These are phyloP conservation scores for Chlorella vulgaris DNA, from an alignment of 139 green algal species.

Conservation along the genomic window DNA sequence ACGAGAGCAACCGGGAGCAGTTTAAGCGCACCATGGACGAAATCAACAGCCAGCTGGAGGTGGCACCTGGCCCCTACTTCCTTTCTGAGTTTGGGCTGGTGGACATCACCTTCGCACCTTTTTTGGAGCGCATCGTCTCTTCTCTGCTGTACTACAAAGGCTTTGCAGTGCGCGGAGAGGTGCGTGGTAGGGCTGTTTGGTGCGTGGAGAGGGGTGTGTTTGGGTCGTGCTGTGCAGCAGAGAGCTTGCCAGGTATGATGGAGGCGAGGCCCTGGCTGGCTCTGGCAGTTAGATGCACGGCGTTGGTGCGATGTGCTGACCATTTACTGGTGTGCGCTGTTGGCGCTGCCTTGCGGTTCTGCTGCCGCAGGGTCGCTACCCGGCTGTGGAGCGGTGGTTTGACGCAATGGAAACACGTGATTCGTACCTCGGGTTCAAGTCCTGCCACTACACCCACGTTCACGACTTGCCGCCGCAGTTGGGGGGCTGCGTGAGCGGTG, in stretches of 20 bases:
- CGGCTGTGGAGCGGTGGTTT: constrained; percentile 81
- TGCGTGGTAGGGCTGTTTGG: not conserved
- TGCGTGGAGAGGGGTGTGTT: not conserved
- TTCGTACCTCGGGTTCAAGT: constrained; percentile 82
- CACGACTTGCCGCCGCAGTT: constrained; percentile 96
- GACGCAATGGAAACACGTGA: constrained; percentile 89
- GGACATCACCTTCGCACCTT: constrained; percentile 87
- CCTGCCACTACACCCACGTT: constrained; percentile 91
- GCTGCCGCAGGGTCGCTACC: constrained; percentile 42
- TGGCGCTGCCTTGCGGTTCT: too few relatives aligned
- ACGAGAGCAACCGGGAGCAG: constrained; percentile 38
- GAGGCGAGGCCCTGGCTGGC: too few relatives aligned
- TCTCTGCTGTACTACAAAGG: constrained; percentile 94
- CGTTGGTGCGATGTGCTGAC: too few relatives aligned
- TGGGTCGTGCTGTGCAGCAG: not conserved
- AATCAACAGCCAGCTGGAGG: constrained; percentile 61
- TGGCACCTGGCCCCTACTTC: constrained; percentile 83
- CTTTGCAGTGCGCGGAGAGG: constrained; percentile 64
- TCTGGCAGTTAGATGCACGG: too few relatives aligned
- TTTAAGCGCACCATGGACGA: constrained; percentile 73
- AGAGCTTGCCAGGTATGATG: too few relatives aligned
- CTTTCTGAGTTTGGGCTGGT: constrained; percentile 76
- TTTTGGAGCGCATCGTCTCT: constrained; percentile 91
- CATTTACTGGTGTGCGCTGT: too few relatives aligned
- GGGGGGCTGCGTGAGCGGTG: constrained; percentile 54